Base-by-base conservation (phyloP, 2,329 filamentous ascomycete species). In the Byssothecium circinans region DNA sequence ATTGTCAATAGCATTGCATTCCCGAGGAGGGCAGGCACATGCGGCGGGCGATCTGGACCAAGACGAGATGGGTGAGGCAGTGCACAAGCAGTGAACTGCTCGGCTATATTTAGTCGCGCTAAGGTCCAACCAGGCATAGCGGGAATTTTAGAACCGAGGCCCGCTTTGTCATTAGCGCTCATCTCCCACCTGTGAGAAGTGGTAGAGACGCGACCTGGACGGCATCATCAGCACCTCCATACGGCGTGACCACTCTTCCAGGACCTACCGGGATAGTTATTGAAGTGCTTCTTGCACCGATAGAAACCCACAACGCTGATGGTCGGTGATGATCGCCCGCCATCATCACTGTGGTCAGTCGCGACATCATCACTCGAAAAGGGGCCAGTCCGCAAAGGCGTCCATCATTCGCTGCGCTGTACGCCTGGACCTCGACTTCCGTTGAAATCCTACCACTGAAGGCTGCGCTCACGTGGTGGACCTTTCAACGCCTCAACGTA, bases 51-150 rank as follows among this genome's bases (percentile, higher is more conserved):
- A 58, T 55, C 52, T 41, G 48, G 53, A 18, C 35, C 35, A 37
- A 37, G 35, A 37, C 14, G 15, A 20, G 35, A 20, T 37, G 35
- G 17, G 22, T 22, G 35, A 35, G 18, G 18, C 49, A 54, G 44
- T 35, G 36, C 19, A 38, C 43, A 45, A 43, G 20, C 17, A 20
- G 47, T 56, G 60, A 59, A 66, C 60, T 58, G 61, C 61, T 60
- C 58, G 39, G 27, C 61, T 66, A 66, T 58, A 56, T 62, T 60
- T 65, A 60, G 60, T 46, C n/a, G 22, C 50, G 41, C 56, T 57
- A 58, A 40, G 33, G 32, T 49, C 37, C 39, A 47, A 30, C 23
- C 15, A 40, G 30, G 45, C 47, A 51, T 38, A 30, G 37, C 23
- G 8, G 23, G 22, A 17, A 19, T 25, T 22, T 8, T 29, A 50